A percentile compares a stretch with the other conserved stretches of the same genome.
Evolutionary conservation across 2,329 filamentous ascomycete genomes (phyloP).

Genomic region (Scorias spongiosa): DNA sequence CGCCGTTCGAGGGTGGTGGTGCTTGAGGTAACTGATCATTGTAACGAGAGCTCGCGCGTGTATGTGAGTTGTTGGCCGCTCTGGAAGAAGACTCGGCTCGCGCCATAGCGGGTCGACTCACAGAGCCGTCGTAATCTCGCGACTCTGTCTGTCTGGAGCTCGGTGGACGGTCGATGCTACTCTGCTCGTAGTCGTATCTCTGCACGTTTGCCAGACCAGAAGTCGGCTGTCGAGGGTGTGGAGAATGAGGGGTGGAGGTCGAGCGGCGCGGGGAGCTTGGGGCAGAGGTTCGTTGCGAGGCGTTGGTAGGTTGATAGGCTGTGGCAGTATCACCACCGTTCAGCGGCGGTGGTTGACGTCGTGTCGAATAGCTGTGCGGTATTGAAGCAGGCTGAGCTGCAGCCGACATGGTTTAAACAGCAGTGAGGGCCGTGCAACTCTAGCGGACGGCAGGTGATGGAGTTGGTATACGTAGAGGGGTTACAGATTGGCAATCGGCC

Average conservation of each 20-base stretch:
- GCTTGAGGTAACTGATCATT: constrained; percentile 23
- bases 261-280: constrained; percentile 21
- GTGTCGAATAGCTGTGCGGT: constrained; percentile 35
- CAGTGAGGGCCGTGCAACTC: not conserved
- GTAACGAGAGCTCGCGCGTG: constrained; percentile 26
- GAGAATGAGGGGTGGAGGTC: constrained; percentile 20
- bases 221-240: constrained; percentile 26
- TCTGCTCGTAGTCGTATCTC: constrained; percentile 60
- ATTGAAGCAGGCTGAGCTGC: constrained; percentile 32
- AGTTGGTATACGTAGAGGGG: too few relatives aligned
- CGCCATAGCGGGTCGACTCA: constrained; percentile 23
- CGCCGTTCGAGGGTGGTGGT: constrained; percentile 11
- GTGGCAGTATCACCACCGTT: constrained; percentile 31
- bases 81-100: constrained; percentile 37
- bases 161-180: constrained; percentile 44
- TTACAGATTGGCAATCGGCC: too few relatives aligned
- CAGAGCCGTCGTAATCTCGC: constrained; percentile 31
- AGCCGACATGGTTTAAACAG: constrained; percentile 22
- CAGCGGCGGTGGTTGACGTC: constrained; percentile 29
- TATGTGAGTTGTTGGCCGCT: constrained; percentile 24
- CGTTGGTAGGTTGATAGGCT: constrained; percentile 27
- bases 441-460: too few relatives aligned
- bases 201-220: constrained; percentile 37
- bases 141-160: constrained; percentile 48
- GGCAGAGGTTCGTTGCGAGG: constrained; percentile 16